Evolutionary conservation across 495 filamentous ascomycete genomes (phyloP).

Genomic region (Penicillium lagena): DNA sequence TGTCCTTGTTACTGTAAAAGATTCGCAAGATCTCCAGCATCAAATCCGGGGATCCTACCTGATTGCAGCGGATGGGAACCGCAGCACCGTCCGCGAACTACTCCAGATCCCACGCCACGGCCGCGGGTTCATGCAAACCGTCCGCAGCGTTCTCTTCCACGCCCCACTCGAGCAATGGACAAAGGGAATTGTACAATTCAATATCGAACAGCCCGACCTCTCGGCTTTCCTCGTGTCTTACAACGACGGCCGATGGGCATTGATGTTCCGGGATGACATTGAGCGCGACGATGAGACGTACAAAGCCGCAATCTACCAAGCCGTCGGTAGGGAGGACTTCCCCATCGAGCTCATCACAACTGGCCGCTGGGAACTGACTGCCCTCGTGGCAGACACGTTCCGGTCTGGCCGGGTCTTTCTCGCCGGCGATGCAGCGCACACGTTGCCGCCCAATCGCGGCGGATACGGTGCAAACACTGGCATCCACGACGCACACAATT

Average conservation of each 20-base stretch:
- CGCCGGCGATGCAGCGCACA: conserved; percentile 46
- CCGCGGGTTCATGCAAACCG: conserved; percentile 23
- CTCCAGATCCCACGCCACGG: conserved; percentile 23
- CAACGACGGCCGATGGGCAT: conserved; percentile 20
- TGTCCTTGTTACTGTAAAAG: conserved; percentile 9
- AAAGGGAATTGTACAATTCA: conserved; percentile 16
- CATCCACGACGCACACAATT: conserved; percentile 40
- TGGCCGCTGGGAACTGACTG: conserved; percentile 20
- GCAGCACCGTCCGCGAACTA: conserved; percentile 20
- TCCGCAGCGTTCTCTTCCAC: conserved; percentile 34
- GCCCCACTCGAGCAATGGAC: conserved; percentile 18
- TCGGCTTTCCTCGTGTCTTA: conserved; percentile 20
- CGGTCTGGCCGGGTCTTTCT: conserved; percentile 34
- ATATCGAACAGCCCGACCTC: conserved; percentile 13
- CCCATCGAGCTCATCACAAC: conserved; percentile 22
- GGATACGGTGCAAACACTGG: conserved; percentile 46
- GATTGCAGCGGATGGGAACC: conserved; percentile 26
- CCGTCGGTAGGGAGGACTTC: conserved; percentile 13
- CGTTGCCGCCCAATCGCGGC: conserved; percentile 38
- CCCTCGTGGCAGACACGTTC: conserved; percentile 20
- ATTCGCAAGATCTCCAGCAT: conserved; percentile 1
- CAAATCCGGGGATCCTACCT: conserved; percentile 19
- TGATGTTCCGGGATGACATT: conserved; percentile 21
- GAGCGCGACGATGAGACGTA: conserved; percentile 14
- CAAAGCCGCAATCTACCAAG: conserved; percentile 8